phyloP scores from a whole-genome alignment of 2,329 filamentous ascomycete genomes.

The Amauroascus verrucosus region DNA sequence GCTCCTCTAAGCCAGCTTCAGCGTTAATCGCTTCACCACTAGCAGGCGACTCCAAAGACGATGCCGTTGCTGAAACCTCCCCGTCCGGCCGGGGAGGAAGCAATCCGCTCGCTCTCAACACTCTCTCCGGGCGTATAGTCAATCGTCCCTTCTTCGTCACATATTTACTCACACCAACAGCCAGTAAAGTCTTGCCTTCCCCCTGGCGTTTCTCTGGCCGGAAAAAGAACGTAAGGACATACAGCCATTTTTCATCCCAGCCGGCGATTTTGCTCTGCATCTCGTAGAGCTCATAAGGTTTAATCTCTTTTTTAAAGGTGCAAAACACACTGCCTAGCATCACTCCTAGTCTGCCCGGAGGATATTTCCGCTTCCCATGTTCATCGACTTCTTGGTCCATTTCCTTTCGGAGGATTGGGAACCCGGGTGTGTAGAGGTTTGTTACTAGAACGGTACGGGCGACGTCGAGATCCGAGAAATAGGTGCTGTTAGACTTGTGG shows the following conservation, averaged over 20 bases:
- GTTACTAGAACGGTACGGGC: constrained; percentile 71
- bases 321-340: constrained; percentile 64
- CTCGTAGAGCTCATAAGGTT: constrained; percentile 58
- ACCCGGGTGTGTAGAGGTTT: constrained; percentile 52
- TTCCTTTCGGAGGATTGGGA: constrained; percentile 43
- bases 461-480: constrained; percentile 78
- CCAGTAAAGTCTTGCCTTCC: constrained; percentile 55
- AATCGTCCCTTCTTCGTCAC: constrained; percentile 72
- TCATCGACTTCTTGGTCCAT: constrained; percentile 42
- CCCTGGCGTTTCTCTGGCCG: constrained; percentile 39
- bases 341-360: constrained; percentile 44
- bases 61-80: constrained; percentile 25
- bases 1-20: constrained; percentile 26
- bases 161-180: constrained; percentile 66
- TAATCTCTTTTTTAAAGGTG: constrained; percentile 64
- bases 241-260: constrained; percentile 78
- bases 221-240: constrained; percentile 64
- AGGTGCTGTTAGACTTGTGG: constrained; percentile 75
- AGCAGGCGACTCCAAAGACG: constrained; percentile 12
- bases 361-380: constrained; percentile 37
- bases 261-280: constrained; percentile 59
- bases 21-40: constrained; percentile 26
- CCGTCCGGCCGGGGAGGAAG: constrained; percentile 60
- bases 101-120: constrained; percentile 61
- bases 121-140: constrained; percentile 71